These are phyloP conservation scores for Fusarium sp. DNA, from an alignment of 2,329 filamentous ascomycete genomes.

Conservation along the genomic window DNA sequence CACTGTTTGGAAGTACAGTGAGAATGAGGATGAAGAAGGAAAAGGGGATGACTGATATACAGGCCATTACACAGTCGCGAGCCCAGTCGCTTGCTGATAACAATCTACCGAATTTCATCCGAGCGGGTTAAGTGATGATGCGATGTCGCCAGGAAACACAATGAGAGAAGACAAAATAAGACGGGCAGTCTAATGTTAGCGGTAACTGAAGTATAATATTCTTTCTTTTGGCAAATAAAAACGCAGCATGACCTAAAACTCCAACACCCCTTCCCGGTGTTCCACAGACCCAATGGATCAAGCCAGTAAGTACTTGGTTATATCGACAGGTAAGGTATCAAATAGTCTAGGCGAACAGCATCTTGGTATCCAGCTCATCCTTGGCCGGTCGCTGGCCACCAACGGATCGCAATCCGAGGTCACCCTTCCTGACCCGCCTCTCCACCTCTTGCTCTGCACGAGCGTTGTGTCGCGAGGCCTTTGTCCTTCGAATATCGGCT, in stretches of 20 bases:
- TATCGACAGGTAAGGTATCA: conserved; percentile 46
- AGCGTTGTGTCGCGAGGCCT: conserved; percentile 81
- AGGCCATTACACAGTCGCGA: conserved; percentile 15
- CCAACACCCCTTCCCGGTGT: conserved; percentile 43
- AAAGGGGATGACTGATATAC: conserved; percentile 33
- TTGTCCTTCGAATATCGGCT: conserved; percentile 80
- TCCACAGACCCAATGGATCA: conserved; percentile 40
- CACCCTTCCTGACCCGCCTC: conserved; percentile 78
- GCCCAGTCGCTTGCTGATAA: conserved; percentile 34
- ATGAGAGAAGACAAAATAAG: conserved; percentile 4
- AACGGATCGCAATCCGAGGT: conserved; percentile 78
- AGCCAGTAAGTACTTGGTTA: conserved; percentile 37
- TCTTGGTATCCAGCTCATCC: conserved; percentile 80
- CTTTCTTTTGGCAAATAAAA: conserved; percentile 40
- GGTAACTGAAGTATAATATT: conserved; percentile 13
- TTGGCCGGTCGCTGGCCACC: conserved; percentile 72
- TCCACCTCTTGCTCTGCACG: conserved; percentile 81
- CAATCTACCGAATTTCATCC: conserved; percentile 44
- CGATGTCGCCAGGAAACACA: conserved; percentile 27
- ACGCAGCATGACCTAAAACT: conserved; percentile 46
- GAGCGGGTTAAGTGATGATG: conserved; percentile 44
- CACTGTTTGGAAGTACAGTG: conserved; percentile 35
- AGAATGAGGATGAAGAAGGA: conserved; percentile 21
- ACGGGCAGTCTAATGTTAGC: conserved; percentile 9
- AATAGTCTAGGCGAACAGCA: conserved; percentile 75